A percentile compares a stretch with the other conserved stretches of the same genome.
Conservation (phyloP, 73 alveolate genomes). For the Paramecium primaurelia region DNA sequence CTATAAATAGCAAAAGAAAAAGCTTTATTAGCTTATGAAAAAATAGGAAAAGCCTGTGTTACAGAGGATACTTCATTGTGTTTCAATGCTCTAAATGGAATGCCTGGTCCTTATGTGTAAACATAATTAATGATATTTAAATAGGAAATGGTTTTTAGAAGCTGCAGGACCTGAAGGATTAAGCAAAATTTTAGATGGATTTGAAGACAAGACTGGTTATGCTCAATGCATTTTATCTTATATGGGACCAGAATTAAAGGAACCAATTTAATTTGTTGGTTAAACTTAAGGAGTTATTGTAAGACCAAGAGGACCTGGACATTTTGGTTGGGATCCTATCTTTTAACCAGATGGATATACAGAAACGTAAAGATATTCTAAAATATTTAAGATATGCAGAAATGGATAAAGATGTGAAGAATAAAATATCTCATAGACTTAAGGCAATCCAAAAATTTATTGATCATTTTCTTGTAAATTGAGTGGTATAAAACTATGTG, state of each 20-base stretch:
- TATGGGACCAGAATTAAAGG: slow-evolving; percentile 63
- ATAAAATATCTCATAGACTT: slow-evolving; percentile 85
- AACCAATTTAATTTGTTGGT: slow-evolving; percentile 91
- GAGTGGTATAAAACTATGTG: neutral
- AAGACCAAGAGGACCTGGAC: slow-evolving; percentile 86
- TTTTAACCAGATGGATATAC: slow-evolving; percentile 87
- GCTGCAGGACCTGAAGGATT: slow-evolving; percentile 85
- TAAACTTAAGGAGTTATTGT: slow-evolving; percentile 89
- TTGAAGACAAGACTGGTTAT: slow-evolving; percentile 91
- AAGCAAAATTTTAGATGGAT: slow-evolving; percentile 81
- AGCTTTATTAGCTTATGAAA: slow-evolving; percentile 66
- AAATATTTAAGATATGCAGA: slow-evolving; percentile 69
- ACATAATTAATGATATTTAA: neutral
- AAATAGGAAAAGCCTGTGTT: slow-evolving; percentile 76
- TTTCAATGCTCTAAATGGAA: slow-evolving; percentile 91
- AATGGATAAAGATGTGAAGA: slow-evolving; percentile 82
- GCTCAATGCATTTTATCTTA: slow-evolving; percentile 90
- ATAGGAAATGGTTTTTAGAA: slow-evolving; percentile 81
- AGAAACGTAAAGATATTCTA: slow-evolving; percentile 59
- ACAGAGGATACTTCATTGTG: slow-evolving; percentile 93
- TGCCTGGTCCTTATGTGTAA: slow-evolving; percentile 95
- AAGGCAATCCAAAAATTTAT: slow-evolving; percentile 72
- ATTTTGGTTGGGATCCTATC: slow-evolving; percentile 96
- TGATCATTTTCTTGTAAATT: slow-evolving; percentile 28
- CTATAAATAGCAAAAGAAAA: slow-evolving; percentile 86